Conservation (phyloP, 2,329 filamentous ascomycete species). For the Colletotrichum australisinense region DNA sequence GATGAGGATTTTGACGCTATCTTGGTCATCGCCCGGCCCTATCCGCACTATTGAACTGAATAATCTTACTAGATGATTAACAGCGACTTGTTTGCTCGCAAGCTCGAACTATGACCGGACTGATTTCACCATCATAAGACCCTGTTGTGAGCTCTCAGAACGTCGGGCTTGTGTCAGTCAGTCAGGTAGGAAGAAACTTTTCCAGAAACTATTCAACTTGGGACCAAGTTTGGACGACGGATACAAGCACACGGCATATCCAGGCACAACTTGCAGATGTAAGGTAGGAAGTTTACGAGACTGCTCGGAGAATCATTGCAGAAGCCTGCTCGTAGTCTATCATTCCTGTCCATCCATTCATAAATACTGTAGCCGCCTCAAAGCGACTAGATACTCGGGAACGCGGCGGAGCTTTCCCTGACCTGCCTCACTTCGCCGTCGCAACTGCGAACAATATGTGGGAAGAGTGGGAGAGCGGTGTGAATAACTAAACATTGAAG, state of each 20-base stretch:
- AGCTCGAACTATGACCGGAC: neutral
- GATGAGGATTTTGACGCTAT: conserved; percentile 13
- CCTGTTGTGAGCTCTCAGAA: neutral
- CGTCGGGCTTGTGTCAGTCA: neutral
- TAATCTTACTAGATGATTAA: conserved; percentile 1
- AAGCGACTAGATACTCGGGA: neutral
- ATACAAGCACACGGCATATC: neutral
- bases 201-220: neutral
- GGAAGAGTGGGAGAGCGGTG: neutral
- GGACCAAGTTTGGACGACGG: conserved; percentile 16
- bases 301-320: neutral
- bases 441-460: conserved; percentile 7
- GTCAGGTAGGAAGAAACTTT: neutral
- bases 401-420: neutral
- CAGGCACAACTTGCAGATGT: neutral
- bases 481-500: conserved; percentile 17
- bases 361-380: neutral
- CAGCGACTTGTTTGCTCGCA: neutral
- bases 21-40: conserved; percentile 15
- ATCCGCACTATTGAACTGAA: conserved; percentile 16
- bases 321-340: conserved; percentile 28
- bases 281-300: neutral
- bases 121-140: neutral
- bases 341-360: conserved; percentile 5
- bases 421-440: neutral